Evolutionary conservation across 768 basidiomycete species (phyloP).

Genomic region (Lyophyllum semitale): DNA sequence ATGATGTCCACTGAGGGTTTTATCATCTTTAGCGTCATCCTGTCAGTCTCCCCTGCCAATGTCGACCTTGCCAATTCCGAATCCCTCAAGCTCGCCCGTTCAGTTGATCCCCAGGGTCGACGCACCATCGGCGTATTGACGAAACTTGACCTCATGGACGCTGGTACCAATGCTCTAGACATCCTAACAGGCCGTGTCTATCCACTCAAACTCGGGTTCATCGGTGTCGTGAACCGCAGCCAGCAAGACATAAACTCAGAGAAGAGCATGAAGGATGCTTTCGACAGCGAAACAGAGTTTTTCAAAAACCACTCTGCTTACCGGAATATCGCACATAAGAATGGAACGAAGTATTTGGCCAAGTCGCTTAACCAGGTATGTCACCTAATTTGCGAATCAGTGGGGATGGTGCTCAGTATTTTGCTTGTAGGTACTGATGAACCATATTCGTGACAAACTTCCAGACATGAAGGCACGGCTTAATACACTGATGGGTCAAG

Average conservation of each 20-base stretch:
- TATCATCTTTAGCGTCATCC: conserved; percentile 70
- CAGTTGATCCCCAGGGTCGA: conserved; percentile 93
- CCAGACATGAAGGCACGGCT: conserved; percentile 99
- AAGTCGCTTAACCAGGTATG: conserved; percentile 90
- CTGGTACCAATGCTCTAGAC: conserved; percentile 96
- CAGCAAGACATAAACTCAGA: conserved; percentile 95
- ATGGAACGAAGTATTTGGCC: conserved; percentile 94
- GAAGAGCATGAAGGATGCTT: conserved; percentile 83
- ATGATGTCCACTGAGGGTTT: not conserved
- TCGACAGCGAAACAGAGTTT: conserved; percentile 86
- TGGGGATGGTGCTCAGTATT: no score
- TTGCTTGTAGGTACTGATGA: conserved; percentile 75
- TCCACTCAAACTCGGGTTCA: conserved; percentile 96
- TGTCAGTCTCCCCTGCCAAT: conserved; percentile 96
- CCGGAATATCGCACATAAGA: conserved; percentile 93
- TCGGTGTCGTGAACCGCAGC: conserved; percentile 96
- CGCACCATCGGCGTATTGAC: conserved; percentile 96
- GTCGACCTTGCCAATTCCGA: conserved; percentile 99
- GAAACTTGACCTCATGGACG: conserved; percentile 99
- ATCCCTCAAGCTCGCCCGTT: conserved; percentile 92
- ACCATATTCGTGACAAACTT: conserved; percentile 97
- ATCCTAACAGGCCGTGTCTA: conserved; percentile 96
- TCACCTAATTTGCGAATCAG: not conserved
- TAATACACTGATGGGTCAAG: conserved; percentile 98
- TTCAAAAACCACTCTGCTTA: conserved; percentile 91